Evolutionary conservation across 2,329 filamentous ascomycete species (phyloP).

Genomic region (Amesomyces nigricolor): DNA sequence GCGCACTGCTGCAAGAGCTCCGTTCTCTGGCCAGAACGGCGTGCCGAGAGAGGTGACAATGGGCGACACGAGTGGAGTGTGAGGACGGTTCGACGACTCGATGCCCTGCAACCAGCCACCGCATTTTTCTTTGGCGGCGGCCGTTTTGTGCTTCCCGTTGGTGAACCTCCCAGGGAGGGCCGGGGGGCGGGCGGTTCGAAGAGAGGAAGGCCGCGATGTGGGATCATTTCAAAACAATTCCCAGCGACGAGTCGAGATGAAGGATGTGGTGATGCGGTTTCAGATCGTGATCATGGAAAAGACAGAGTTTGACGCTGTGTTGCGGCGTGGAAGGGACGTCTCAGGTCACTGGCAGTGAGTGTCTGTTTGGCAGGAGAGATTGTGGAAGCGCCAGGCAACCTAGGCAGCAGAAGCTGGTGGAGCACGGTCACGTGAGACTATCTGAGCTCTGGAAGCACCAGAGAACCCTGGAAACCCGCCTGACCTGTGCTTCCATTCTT

Average conservation of each 20-base stretch:
- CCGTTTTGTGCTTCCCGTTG: conserved; percentile 7
- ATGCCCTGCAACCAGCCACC: conserved; percentile 27
- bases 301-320: conserved; percentile 6
- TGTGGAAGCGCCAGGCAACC: neutral
- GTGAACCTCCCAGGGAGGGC: neutral
- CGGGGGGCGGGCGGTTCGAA: neutral
- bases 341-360: too few species aligned
- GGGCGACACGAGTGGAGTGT: conserved; percentile 13
- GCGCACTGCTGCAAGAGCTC: conserved; percentile 18
- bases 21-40: conserved; percentile 13
- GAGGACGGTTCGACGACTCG: conserved; percentile 3
- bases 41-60: conserved; percentile 9
- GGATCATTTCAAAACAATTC: conserved; percentile 12
- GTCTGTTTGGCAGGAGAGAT: neutral
- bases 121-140: conserved; percentile 18
- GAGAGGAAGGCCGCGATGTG: conserved; percentile 10
- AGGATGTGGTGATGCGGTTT: conserved; percentile 2
- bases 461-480: too few species aligned
- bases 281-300: neutral
- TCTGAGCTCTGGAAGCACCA: too few species aligned
- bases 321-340: conserved; percentile 1
- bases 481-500: too few species aligned
- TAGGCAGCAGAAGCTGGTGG: neutral
- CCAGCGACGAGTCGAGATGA: neutral
- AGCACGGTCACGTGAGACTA: conserved; percentile 7